Conservation (phyloP, 768 basidiomycete genomes). For the Suillus hirtellus region DNA sequence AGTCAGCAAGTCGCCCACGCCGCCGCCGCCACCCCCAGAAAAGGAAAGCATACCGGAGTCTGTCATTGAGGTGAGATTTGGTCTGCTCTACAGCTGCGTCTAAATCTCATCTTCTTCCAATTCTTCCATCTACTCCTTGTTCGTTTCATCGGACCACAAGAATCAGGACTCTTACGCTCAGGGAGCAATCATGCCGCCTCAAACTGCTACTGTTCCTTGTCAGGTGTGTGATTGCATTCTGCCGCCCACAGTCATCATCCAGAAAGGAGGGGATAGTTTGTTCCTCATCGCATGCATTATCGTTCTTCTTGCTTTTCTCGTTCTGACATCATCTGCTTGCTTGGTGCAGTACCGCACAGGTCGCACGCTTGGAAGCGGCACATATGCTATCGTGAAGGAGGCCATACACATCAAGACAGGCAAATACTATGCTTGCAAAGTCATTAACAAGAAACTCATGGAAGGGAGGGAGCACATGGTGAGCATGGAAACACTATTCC, state of each 20-base stretch:
- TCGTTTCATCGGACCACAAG: slow-evolving; percentile 4
- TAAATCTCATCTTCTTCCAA: slow-evolving; percentile 7
- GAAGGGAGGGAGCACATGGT: slow-evolving; percentile 98
- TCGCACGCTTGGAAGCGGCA: slow-evolving; percentile 86
- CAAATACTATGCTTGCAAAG: slow-evolving; percentile 98
- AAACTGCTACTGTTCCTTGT: slow-evolving; percentile 44
- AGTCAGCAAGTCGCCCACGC: slow-evolving; percentile 10
- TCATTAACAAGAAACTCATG: slow-evolving; percentile 99
- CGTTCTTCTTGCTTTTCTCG: slow-evolving; percentile 9
- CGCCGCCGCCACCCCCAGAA: slow-evolving; percentile 15
- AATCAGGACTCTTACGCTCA: slow-evolving; percentile 21
- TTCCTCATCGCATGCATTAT: slow-evolving; percentile 1
- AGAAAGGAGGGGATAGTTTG: slow-evolving; percentile 6
- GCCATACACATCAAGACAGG: slow-evolving; percentile 92
- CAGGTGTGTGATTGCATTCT: slow-evolving; percentile 35
- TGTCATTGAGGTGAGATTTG: slow-evolving; percentile 21
- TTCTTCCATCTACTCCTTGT: slow-evolving; percentile 9
- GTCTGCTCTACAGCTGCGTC: slow-evolving; percentile 11
- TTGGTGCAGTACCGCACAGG: slow-evolving; percentile 76
- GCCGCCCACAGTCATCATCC: background rate
- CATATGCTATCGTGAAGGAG: slow-evolving; percentile 94
- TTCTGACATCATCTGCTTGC: slow-evolving; percentile 6
- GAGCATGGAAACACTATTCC: slow-evolving; percentile 22
- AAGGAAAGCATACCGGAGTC: slow-evolving; percentile 30
- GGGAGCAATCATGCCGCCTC: slow-evolving; percentile 28